A percentile compares a stretch with the other conserved stretches of the same genome.
Evolutionary conservation across 495 filamentous ascomycete species (phyloP).

Genomic region (Talaromyces liani): DNA sequence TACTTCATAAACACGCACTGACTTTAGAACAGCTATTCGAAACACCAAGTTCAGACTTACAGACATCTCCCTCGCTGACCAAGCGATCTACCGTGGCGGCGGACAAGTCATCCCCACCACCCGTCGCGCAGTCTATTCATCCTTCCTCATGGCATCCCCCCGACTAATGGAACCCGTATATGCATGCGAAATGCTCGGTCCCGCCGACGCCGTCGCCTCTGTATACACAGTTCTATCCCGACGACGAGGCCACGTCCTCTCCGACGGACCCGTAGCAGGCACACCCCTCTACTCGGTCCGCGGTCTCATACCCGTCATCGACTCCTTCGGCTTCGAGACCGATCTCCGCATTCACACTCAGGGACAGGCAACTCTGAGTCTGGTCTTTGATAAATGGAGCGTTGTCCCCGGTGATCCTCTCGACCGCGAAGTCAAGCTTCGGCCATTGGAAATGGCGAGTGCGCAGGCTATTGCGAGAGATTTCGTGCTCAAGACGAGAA

Average conservation of each 20-base stretch:
- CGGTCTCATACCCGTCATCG: conserved; percentile 90
- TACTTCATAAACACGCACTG: background rate
- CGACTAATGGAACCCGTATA: conserved; percentile 96
- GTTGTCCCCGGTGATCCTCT: conserved; percentile 93
- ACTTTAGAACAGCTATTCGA: conserved; percentile 65
- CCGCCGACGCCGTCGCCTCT: conserved; percentile 78
- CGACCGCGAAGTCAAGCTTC: conserved; percentile 73
- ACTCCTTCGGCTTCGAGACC: conserved; percentile 95
- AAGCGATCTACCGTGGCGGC: conserved; percentile 88
- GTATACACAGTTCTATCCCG: conserved; percentile 89
- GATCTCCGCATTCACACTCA: conserved; percentile 94
- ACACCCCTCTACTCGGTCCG: conserved; percentile 90
- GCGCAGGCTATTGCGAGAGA: conserved; percentile 86
- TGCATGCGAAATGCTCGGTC: conserved; percentile 83
- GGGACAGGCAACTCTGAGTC: conserved; percentile 77
- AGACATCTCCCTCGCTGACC: conserved; percentile 76
- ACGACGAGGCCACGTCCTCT: conserved; percentile 84
- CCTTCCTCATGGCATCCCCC: conserved; percentile 94
- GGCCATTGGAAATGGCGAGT: conserved; percentile 78
- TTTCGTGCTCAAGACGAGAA: conserved; percentile 90
- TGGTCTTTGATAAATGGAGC: conserved; percentile 95
- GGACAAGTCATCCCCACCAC: conserved; percentile 96
- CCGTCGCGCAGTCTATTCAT: conserved; percentile 83
- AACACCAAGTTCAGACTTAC: conserved; percentile 95
- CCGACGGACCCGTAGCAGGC: conserved; percentile 87